These are phyloP conservation scores for Phytophthora sojae DNA, from an alignment of 352 stramenopile species.

Conservation along the genomic window DNA sequence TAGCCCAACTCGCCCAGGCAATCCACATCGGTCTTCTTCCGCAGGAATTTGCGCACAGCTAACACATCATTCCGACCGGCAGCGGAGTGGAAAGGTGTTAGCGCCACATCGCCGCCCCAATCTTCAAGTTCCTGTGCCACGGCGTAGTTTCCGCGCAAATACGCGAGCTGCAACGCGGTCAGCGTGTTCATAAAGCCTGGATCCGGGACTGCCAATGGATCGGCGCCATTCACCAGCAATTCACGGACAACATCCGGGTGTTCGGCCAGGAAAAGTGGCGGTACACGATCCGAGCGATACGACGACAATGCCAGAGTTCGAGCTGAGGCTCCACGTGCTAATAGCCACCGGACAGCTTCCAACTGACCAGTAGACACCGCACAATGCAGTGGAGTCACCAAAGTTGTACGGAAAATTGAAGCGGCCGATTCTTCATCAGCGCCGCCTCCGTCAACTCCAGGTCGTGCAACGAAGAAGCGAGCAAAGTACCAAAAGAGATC, in stretches of 20 bases:
- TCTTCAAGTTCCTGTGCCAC: conserved; percentile 82
- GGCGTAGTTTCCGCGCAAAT: conserved; percentile 79
- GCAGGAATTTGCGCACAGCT: conserved; percentile 70
- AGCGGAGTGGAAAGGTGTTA: conserved; percentile 81
- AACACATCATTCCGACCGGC: conserved; percentile 66
- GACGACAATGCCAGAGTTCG: conserved; percentile 63
- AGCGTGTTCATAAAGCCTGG: conserved; percentile 87
- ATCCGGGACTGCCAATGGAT: conserved; percentile 72
- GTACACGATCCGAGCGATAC: conserved; percentile 74
- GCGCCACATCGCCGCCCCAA: conserved; percentile 79
- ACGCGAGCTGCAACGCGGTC: conserved; percentile 79
- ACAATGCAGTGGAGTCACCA: conserved; percentile 84
- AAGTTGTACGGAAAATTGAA: conserved; percentile 85
- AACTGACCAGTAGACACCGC: conserved; percentile 75
- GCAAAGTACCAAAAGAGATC: conserved; percentile 88
- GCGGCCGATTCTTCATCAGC: conserved; percentile 70
- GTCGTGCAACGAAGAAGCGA: conserved; percentile 70
- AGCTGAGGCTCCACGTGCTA: conserved; percentile 64
- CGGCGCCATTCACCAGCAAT: conserved; percentile 68
- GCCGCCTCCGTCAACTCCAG: conserved; percentile 36
- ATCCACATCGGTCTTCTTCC: conserved; percentile 62
- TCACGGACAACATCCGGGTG: conserved; percentile 68
- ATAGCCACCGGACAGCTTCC: conserved; percentile 75
- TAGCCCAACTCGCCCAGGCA: conserved; percentile 87
- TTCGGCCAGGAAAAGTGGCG: conserved; percentile 81